Evolutionary conservation across 2,329 filamentous ascomycete species (phyloP), one percentile per base, ranked within the genome.

Genomic region (Claviceps sp.): DNA sequence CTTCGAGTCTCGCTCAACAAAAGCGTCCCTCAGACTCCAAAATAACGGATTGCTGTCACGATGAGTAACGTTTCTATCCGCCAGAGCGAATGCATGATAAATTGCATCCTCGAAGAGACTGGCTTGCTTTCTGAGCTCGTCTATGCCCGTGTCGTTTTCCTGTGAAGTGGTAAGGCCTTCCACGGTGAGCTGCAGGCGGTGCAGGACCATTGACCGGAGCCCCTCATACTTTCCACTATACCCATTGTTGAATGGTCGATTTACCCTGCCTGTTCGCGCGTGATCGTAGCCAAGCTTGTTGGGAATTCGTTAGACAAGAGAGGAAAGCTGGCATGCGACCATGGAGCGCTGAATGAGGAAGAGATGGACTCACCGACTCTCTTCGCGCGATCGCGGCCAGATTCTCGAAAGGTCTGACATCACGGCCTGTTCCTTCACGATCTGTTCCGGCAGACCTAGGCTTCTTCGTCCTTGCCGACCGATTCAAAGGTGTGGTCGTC

Each of bases 1-100:
- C 6, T 57, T 58, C 3, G 73, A 48, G 42, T 83, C 80, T 8
- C 62, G 67, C 5, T 68, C 62, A 43, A 84, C 69, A 60, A 84
- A 87, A 2, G 78, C 77, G 50, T 78, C 72, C 54, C 78, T 76
- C 52, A 88, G 63, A 48, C 70, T 70, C 70, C 71, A 78, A 61
- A 81, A 81, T 1, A 81, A 62, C 0, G 76, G 75, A 57, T 81
- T 81, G 7, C 70, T 66, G 22, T 62, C 59, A 24, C 69, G 68
- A 2, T 63, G 61, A 2, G 67, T 68, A 13, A 62, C 57, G 26
- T 69, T 65, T 9, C 65, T 54, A 16, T 68, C 60, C 6, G 77
- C 76, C 52, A 74, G 55, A 0, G 63, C 56, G 54, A 78, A 74
- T 37, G 74, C 68, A n/a, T 67, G 63, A 20, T 70, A 62, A 30